phyloP scores from a whole-genome alignment of 2,329 filamentous ascomycete genomes.

The Chaetomium olivaceum region DNA sequence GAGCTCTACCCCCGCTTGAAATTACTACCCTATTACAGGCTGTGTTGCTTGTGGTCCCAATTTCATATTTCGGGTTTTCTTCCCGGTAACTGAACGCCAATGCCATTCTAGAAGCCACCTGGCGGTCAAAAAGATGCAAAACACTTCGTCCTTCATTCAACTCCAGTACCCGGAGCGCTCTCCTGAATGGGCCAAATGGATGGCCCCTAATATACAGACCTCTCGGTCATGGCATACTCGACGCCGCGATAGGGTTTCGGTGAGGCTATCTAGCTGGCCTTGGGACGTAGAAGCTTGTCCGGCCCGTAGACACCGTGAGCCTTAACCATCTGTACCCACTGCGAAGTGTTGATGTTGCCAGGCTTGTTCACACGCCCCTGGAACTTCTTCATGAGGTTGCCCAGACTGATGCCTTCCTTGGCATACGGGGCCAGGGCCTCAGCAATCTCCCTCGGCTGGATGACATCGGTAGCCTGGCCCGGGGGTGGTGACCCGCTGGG shows the following conservation, averaged over 20 bases:
- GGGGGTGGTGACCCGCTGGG: slow-evolving; percentile 33
- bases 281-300: slow-evolving; percentile 53
- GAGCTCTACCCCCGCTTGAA: neutral
- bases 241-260: slow-evolving; percentile 36
- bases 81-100: neutral
- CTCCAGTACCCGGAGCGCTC: neutral
- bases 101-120: neutral
- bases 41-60: neutral
- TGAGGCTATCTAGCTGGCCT: slow-evolving; percentile 3
- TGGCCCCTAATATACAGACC: neutral
- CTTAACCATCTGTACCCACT: slow-evolving; percentile 63
- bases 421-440: slow-evolving; percentile 27
- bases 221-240: neutral
- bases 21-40: too few relatives aligned
- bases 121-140: neutral
- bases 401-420: slow-evolving; percentile 55
- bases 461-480: slow-evolving; percentile 56
- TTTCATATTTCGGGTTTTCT: neutral
- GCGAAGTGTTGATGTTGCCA: slow-evolving; percentile 52
- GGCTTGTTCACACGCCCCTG: slow-evolving; percentile 53
- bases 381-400: slow-evolving; percentile 56
- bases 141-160: neutral
- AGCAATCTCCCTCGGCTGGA: slow-evolving; percentile 52
- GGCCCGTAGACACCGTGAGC: slow-evolving; percentile 53
- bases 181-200: neutral